Conservation (phyloP, 208 protist genomes). For the Leishmania arabica region DNA sequence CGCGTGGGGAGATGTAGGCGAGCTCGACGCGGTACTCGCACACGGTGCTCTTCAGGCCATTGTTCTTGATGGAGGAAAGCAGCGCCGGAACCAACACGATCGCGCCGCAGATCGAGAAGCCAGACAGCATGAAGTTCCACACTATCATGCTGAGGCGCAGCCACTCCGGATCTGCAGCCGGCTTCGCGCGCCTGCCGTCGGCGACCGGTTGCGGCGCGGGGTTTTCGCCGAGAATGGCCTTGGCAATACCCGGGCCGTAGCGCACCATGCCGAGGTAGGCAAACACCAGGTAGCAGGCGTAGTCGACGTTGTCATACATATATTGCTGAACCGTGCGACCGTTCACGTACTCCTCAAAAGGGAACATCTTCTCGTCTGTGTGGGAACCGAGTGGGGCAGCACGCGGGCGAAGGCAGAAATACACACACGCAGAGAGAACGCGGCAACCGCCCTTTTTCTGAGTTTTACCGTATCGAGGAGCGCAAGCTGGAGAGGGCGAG, state of each 20-base stretch:
- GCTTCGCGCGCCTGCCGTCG: constrained; percentile 36
- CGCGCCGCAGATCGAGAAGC: constrained; percentile 76
- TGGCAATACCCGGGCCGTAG: constrained; percentile 52
- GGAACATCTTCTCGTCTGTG: constrained; percentile 31
- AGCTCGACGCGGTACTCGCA: constrained; percentile 53
- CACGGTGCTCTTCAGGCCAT: constrained; percentile 57
- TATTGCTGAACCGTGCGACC: constrained; percentile 38
- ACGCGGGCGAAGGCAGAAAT: not conserved
- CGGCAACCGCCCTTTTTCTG: not conserved
- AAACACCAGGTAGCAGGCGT: constrained; percentile 47
- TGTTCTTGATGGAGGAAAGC: constrained; percentile 25
- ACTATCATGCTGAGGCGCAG: constrained; percentile 62
- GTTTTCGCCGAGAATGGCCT: constrained; percentile 41
- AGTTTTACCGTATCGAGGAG: not conserved
- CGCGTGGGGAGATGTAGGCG: constrained; percentile 47
- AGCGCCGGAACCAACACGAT: constrained; percentile 63
- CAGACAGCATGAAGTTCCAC: constrained; percentile 89
- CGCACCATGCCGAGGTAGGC: constrained; percentile 48
- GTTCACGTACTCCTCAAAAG: constrained; percentile 41
- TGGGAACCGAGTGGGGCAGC: not conserved
- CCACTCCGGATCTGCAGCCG: constrained; percentile 40
- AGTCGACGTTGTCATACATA: constrained; percentile 38
- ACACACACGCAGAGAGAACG: not conserved
- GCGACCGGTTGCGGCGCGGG: constrained; percentile 26
- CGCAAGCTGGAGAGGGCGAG: not conserved